A percentile compares a stretch with the other conserved stretches of the same genome.
These are phyloP conservation scores for Neofusicoccum umdonicola DNA, from an alignment of 2,329 filamentous ascomycete genomes.

Conservation along the genomic window DNA sequence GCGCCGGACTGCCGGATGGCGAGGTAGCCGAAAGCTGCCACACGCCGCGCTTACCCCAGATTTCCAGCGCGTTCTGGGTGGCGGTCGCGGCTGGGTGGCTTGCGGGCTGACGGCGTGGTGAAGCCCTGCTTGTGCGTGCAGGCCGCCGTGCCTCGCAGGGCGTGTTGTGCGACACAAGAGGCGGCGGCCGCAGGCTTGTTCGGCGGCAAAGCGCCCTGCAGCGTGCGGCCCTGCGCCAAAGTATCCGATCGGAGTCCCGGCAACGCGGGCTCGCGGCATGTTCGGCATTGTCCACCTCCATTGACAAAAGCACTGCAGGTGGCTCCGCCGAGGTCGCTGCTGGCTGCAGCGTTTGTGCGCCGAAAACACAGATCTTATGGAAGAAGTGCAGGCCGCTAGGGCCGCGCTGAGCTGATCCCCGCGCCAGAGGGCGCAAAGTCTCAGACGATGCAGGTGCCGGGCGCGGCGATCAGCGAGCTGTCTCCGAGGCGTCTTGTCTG, in stretches of 20 bases:
- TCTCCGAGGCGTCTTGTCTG: slow-evolving; percentile 10
- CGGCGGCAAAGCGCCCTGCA: not conserved
- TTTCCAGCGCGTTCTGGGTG: not conserved
- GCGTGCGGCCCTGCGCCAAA: not conserved
- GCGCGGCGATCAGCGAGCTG: slow-evolving; percentile 3
- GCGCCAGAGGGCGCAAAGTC: not conserved
- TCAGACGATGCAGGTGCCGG: slow-evolving; percentile 7
- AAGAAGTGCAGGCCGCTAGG: not conserved
- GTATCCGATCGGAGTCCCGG: not conserved
- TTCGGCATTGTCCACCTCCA: slow-evolving; percentile 2
- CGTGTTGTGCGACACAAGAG: not conserved
- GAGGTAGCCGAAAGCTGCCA: slow-evolving; percentile 3
- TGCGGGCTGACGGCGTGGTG: not conserved
- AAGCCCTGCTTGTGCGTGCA: not conserved
- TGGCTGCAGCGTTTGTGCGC: not conserved
- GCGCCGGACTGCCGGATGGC: not conserved
- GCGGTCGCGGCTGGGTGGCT: not conserved
- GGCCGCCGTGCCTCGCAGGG: not conserved
- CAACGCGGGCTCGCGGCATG: not conserved
- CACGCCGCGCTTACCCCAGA: not conserved
- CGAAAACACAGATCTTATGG: not conserved
- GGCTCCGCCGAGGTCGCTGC: not conserved
- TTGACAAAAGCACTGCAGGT: not conserved
- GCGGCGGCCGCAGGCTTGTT: not conserved
- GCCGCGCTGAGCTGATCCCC: not conserved